Percentiles rank a stretch among this genome's conserved stretches.
phyloP scores from a whole-genome alignment of 1,139 yeast species.

The Sugiyamaella castrensis region DNA sequence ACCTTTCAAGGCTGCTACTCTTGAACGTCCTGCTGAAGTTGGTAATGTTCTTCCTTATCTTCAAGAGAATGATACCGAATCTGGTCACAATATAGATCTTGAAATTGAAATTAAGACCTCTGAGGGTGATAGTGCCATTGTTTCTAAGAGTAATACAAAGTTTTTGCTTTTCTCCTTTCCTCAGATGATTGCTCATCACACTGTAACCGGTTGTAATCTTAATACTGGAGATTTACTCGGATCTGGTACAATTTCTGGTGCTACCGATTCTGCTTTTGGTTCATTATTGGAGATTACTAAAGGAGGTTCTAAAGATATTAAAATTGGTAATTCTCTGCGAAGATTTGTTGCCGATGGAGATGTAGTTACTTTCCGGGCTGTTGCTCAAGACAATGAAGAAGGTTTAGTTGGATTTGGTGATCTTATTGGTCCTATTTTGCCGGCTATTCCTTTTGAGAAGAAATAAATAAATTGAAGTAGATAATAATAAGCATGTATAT shows the following conservation, averaged over 20 bases:
- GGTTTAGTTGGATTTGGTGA: constrained; percentile 28
- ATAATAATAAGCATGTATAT: no score
- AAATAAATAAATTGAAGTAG: not conserved
- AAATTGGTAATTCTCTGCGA: constrained; percentile 18
- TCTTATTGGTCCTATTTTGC: constrained; percentile 21
- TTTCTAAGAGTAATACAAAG: constrained; percentile 20
- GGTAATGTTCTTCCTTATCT: constrained; percentile 23
- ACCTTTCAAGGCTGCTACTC: constrained; percentile 19
- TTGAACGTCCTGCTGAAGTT: constrained; percentile 19
- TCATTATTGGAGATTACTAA: constrained; percentile 27
- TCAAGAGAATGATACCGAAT: constrained; percentile 17
- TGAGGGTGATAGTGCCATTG: constrained; percentile 15
- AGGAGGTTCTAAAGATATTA: constrained; percentile 23
- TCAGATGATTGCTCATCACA: constrained; percentile 33
- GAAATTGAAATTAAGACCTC: constrained; percentile 21
- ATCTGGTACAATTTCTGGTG: constrained; percentile 32
- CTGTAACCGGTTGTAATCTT: constrained; percentile 30
- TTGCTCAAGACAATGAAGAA: constrained; percentile 15
- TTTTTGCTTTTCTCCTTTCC: constrained; percentile 29
- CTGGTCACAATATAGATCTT: constrained; percentile 24
- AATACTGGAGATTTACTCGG: constrained; percentile 31
- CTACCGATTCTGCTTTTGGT: constrained; percentile 20
- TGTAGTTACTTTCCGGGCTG: constrained; percentile 23
- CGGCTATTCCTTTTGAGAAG: constrained; percentile 38
- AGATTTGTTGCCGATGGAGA: constrained; percentile 29